Base-by-base conservation (phyloP, 768 basidiomycete species). In the Gloeostereum incarnatum region DNA sequence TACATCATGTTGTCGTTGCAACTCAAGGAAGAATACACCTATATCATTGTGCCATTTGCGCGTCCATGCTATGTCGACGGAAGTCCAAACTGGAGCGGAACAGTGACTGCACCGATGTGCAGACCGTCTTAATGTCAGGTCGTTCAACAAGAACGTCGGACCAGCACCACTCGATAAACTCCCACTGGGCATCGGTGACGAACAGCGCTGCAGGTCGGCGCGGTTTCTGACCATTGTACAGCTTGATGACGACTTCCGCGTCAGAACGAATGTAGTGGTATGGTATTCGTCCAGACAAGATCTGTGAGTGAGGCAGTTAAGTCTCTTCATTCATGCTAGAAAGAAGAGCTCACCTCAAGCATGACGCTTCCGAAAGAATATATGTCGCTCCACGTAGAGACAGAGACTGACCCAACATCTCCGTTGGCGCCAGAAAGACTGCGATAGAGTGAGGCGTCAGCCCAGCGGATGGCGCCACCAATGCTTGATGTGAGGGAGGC, bases 351-450 rank as follows among this genome's bases (percentile, higher is more conserved):
- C 38, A 57, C 69, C 61, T 65, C 58, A n/a, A 63, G 53, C 47
- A 58, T 64, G 18, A 72, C 57, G 46, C 69, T 67, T 3, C 66
- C 66, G 36, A 63, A 65, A 0, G 67, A 68, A 47, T 65, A 74
- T 14, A 70, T 60, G 46, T 74, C 72, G 30, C 58, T 66, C 32
- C 49, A 39, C 7, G 56, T 56, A 2, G 59, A 35, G 1, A 42
- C 32, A 3, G 51, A 48, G 22, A 48, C 16, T 10, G 43, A 30
- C n/a, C 38, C 35, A 19, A 57, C 54, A 17, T 62, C 56, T 11
- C 60, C 53, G 34, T 26, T 21, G 17, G 36, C 40, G 9, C 21
- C 33, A 10, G 33, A 10, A 5, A 29, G n/a, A 22, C 13, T 41
- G 4, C 46, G 49, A 41, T 65, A 70, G 0, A 73, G 40, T 11